Evolutionary conservation across 2,329 filamentous ascomycete species (phyloP).

Genomic region (Chaetothyriales sp.): DNA sequence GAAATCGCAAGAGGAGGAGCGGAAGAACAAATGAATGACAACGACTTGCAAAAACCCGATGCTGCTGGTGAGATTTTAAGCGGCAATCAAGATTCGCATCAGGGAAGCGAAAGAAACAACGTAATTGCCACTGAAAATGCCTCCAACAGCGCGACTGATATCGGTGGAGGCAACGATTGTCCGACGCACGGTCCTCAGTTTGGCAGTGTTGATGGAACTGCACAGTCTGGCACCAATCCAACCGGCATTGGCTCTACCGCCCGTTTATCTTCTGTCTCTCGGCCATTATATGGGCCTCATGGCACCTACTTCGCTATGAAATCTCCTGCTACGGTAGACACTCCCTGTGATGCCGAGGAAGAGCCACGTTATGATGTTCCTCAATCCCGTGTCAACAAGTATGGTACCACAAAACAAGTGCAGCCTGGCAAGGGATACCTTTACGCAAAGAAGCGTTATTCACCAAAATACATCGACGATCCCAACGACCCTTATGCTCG

Average conservation of each 20-base stretch:
- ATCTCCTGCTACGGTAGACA: slow-evolving; percentile 1
- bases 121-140: not conserved
- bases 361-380: slow-evolving; percentile 18
- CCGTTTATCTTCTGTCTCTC: not conserved
- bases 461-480: slow-evolving; percentile 21
- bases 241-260: not conserved
- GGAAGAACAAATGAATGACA: slow-evolving; percentile 1
- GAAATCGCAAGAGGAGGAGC: not conserved
- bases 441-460: slow-evolving; percentile 21
- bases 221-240: not conserved
- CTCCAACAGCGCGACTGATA: not conserved
- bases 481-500: slow-evolving; percentile 22
- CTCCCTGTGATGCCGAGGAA: slow-evolving; percentile 12
- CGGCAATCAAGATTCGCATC: not conserved
- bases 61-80: not conserved
- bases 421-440: slow-evolving; percentile 20
- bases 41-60: not conserved
- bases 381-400: slow-evolving; percentile 6
- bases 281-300: slow-evolving; percentile 14
- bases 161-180: not conserved
- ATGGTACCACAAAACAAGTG: slow-evolving; percentile 20
- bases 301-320: slow-evolving; percentile 14
- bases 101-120: not conserved
- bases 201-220: not conserved
- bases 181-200: not conserved